Conservation (phyloP, 129 eudicot species). For the Kitagawia praeruptora region DNA sequence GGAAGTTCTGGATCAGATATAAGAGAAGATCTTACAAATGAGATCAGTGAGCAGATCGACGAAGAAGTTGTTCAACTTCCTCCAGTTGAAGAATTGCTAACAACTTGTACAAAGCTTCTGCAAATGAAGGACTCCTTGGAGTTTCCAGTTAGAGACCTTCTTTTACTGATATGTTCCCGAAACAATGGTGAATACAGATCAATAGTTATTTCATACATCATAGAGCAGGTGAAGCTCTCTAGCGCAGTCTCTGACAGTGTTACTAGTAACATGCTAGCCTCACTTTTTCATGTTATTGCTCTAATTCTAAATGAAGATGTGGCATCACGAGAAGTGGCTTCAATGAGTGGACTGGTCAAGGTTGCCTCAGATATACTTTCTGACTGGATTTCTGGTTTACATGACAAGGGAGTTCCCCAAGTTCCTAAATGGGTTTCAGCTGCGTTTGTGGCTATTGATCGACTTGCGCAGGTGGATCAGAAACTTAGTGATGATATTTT, state of each 20-base stretch:
- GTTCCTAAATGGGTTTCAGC: constrained; percentile 94
- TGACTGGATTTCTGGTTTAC: constrained; percentile 40
- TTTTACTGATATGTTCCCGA: constrained; percentile 79
- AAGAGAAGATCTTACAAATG: constrained; percentile 48
- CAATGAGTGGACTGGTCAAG: constrained; percentile 61
- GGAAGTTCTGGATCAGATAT: constrained; percentile 73
- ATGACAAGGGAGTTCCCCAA: constrained; percentile 25
- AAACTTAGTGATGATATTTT: constrained; percentile 57
- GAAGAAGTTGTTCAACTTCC: constrained; percentile 74
- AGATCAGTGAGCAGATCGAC: constrained; percentile 46
- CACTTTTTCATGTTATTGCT: constrained; percentile 83
- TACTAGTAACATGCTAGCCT: constrained; percentile 52
- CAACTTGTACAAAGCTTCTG: constrained; percentile 66
- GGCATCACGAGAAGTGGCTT: constrained; percentile 68
- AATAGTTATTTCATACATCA: constrained; percentile 50
- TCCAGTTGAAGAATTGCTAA: constrained; percentile 67
- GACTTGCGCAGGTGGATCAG: constrained; percentile 74
- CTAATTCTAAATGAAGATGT: constrained; percentile 82
- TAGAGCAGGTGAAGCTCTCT: constrained; percentile 76
- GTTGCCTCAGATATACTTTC: constrained; percentile 71
- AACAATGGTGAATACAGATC: constrained; percentile 78
- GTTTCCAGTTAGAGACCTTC: constrained; percentile 86
- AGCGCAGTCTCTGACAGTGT: constrained; percentile 37
- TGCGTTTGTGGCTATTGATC: constrained; percentile 79
- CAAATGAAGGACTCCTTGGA: constrained; percentile 72